These are phyloP conservation scores for Tephrocybe sp. DNA, from an alignment of 768 basidiomycete species.

Conservation along the genomic window DNA sequence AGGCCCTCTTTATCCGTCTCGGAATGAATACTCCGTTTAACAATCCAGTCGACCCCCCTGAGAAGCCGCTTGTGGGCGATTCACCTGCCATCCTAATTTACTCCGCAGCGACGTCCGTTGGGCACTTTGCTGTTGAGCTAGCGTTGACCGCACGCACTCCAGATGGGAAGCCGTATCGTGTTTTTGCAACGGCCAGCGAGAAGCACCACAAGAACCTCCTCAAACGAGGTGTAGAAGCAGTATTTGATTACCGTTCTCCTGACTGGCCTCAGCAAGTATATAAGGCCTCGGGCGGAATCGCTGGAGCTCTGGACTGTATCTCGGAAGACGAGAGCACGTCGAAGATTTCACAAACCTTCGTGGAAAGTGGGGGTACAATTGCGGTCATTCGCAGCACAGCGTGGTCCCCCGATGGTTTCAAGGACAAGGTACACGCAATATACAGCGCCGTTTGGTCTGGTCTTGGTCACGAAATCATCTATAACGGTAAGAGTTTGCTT, in stretches of 20 bases:
- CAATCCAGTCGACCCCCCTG: conserved; percentile 20
- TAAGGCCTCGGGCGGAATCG: conserved; percentile 27
- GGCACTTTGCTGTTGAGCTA: conserved; percentile 30
- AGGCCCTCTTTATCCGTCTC: conserved; percentile 34
- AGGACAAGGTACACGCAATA: conserved; percentile 23
- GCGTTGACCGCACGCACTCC: conserved; percentile 23
- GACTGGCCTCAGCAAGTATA: conserved; percentile 30
- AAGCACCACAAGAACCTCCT: conserved; percentile 28
- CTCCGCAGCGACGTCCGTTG: conserved; percentile 34
- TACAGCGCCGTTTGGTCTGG: conserved; percentile 35
- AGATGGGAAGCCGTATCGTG: conserved; percentile 23
- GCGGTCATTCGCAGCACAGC: conserved; percentile 27
- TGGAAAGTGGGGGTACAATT: conserved; percentile 26
- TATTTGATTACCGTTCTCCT: conserved; percentile 30
- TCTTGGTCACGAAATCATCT: conserved; percentile 30
- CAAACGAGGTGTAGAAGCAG: conserved; percentile 27
- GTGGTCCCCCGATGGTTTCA: conserved; percentile 26
- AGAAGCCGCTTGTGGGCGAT: conserved; percentile 10
- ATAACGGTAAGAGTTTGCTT: conserved; percentile 23
- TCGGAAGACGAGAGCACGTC: conserved; percentile 31
- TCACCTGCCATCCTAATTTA: conserved; percentile 30
- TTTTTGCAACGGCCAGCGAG: conserved; percentile 30
- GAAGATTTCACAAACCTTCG: conserved; percentile 29
- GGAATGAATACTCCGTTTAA: conserved; percentile 28
- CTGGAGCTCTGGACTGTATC: conserved; percentile 33